phyloP scores from a whole-genome alignment of 179 eudicot genomes.

The Nepenthes alata region DNA sequence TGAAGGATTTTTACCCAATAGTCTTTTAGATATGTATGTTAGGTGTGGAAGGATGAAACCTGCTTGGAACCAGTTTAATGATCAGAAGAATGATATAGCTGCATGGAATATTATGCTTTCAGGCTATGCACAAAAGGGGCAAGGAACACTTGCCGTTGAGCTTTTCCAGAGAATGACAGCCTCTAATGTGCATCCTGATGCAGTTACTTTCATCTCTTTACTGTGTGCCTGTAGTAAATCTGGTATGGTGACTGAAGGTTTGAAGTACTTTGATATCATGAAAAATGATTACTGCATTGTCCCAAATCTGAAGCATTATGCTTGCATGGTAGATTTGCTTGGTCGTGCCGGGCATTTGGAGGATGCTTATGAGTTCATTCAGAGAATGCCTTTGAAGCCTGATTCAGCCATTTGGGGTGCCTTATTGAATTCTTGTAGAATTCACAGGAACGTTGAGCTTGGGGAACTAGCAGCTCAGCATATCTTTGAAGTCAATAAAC shows the following conservation, averaged over 20 bases:
- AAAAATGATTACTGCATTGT: conserved; percentile 22
- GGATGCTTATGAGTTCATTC: conserved; percentile 40
- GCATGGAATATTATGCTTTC: conserved; percentile 72
- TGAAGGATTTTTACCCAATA: conserved; percentile 56
- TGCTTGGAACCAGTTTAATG: conserved; percentile 48
- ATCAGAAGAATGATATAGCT: conserved; percentile 29
- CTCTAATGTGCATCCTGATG: conserved; percentile 44
- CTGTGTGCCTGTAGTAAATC: conserved; percentile 70
- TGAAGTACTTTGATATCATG: conserved; percentile 48
- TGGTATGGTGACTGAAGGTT: conserved; percentile 62
- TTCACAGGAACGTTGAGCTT: conserved; percentile 39
- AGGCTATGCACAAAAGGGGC: conserved; percentile 51
- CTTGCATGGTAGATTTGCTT: conserved; percentile 70
- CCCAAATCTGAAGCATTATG: conserved; percentile 68
- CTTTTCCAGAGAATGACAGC: conserved; percentile 38
- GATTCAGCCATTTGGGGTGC: conserved; percentile 81
- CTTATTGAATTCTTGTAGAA: conserved; percentile 60
- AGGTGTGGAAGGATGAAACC: conserved; percentile 59
- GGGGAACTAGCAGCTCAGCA: conserved; percentile 53
- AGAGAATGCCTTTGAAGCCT: conserved; percentile 49
- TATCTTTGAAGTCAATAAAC: conserved; percentile 38
- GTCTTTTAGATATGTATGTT: conserved; percentile 67
- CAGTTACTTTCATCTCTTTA: conserved; percentile 47
- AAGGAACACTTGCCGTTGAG: conserved; percentile 40
- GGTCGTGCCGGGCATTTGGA: conserved; percentile 66